Base-by-base conservation (phyloP, 257 asterid species). In the Cynanchum wilfordii region DNA sequence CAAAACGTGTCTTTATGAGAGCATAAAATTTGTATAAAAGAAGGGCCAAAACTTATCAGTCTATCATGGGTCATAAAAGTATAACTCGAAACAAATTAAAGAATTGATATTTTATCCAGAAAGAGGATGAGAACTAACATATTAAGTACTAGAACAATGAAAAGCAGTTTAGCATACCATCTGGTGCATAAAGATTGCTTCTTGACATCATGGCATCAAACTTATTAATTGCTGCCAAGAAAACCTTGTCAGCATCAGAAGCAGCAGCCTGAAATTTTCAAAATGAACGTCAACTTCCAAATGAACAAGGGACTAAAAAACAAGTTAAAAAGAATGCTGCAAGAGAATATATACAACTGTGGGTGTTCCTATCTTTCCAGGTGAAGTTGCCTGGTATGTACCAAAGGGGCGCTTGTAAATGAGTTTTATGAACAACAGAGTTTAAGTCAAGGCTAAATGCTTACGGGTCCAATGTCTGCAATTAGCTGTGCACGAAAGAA, bases 391-490 rank as follows among this genome's bases (percentile, higher is more conserved):
- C 40, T 7, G 6, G 44, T 38, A 47, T 62, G 56, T 24, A 20
- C 19, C 56, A 10, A 65, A 66, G 45, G 13, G 11, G 11, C 0
- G 33, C n/a, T 11, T 17, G 51, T 27, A 16, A 52, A 78, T 65
- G 25, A 10, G 45, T 22, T 54, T n/a, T 40, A 10, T 42, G 47
- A 66, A 20, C 59, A 56, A 59, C 44, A 69, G 15, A 58, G 60
- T 22, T 20, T 5, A 45, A 29, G 33, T 45, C 47, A 24, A 65
- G 54, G 73, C 70, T 73, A 33, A 1, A 79, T 73, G 71, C 90
- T 88, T 86, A 93, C 98, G 0, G 98, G 97, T 82, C 97, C 98
- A 24, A 88, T 81, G 80, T 93, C 96, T 65, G 98, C 91, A 81
- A 93, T 88, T 86, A 93, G 84, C 79, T 91, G 98, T 13, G 88